Base-by-base conservation (phyloP, 257 asterid genomes). In the Lantana camara region DNA sequence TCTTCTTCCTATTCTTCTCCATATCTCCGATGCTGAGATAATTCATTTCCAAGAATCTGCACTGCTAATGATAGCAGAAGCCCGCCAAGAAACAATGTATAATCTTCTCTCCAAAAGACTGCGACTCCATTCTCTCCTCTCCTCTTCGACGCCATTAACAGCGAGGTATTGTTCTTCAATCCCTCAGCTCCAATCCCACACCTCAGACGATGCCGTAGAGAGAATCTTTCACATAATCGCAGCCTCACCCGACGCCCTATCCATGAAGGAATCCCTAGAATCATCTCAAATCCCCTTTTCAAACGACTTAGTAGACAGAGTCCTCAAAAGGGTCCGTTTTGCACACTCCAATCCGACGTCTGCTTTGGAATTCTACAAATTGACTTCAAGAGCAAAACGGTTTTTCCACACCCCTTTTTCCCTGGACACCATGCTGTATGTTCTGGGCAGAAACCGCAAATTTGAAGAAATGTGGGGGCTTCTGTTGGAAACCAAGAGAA, bases 241-340 rank as follows among this genome's bases (percentile, higher is more conserved):
- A 27, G 47, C 80, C 63, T 75, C 92, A 17, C 56, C 76, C 6
- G 67, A 85, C 74, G 82, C 93, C n/a, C 71, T 73, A 35, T 76
- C 84, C 52, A 70, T 92, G 15, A 81, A 54, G 57, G 73, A 59
- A 13, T 75, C 90, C 40, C 86, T 92, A 7, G 78, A 66, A 75
- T 57, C 73, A 29, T 73, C 90, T 27, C 85, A 79, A 68, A 77
- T 85, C 73, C 63, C 71, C 21, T 57, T 89, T 20, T 76, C 97
- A 29, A 81, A 75, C 47, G 96, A 83, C n/a, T 67, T 85, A 66
- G 67, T 87, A 9, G 97, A 92, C 37, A 49, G 54, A 52, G 96
- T 87, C 60, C 85, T 89, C 37, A 87, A 83, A 75, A 79, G 96
- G 85, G 95, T 82, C 34, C 82, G 98, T 5, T 92, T 92, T 66